Percentiles rank a stretch among this genome's conserved stretches.
Evolutionary conservation across 306 rosid species (phyloP).

Genomic region (Canavalia gladiata): DNA sequence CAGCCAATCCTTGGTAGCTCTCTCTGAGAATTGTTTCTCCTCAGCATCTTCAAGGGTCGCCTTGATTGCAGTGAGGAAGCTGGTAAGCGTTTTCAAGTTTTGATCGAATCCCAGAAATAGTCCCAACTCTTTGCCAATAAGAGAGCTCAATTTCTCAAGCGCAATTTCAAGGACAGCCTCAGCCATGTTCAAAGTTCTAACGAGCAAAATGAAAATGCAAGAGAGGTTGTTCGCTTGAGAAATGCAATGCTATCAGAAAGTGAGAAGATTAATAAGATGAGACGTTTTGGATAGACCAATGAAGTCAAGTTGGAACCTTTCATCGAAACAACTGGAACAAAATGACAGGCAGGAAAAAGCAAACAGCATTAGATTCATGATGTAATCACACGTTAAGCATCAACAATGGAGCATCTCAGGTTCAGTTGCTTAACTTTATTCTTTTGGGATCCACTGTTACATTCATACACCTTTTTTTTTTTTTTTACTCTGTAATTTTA

Average conservation of each 20-base stretch:
- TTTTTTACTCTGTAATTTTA: too few relatives aligned
- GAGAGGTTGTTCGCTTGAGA: not conserved
- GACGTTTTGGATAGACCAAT: too few relatives aligned
- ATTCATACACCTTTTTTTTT: too few relatives aligned
- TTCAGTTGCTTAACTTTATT: too few relatives aligned
- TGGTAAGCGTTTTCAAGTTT: conserved; percentile 2
- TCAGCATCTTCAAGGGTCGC: conserved; percentile 51
- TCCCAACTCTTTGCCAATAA: not conserved
- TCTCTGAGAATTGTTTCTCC: conserved; percentile 29
- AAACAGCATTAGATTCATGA: too few relatives aligned
- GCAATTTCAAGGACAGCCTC: conserved; percentile 11
- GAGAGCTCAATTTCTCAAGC: conserved; percentile 36
- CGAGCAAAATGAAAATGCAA: not conserved
- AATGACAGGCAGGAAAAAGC: too few relatives aligned
- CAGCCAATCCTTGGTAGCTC: conserved; percentile 38
- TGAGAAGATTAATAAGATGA: too few relatives aligned
- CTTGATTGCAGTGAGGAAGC: conserved; percentile 25
- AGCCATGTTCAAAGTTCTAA: not conserved
- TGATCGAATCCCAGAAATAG: not conserved
- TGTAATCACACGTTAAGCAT: too few relatives aligned
- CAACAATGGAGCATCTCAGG: too few relatives aligned
- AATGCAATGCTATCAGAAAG: not conserved
- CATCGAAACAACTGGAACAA: too few relatives aligned
- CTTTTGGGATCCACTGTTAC: too few relatives aligned
- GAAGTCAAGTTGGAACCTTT: too few relatives aligned